Conservation (phyloP, 75 land plant species). For the Chamaecyparis obtusa region DNA sequence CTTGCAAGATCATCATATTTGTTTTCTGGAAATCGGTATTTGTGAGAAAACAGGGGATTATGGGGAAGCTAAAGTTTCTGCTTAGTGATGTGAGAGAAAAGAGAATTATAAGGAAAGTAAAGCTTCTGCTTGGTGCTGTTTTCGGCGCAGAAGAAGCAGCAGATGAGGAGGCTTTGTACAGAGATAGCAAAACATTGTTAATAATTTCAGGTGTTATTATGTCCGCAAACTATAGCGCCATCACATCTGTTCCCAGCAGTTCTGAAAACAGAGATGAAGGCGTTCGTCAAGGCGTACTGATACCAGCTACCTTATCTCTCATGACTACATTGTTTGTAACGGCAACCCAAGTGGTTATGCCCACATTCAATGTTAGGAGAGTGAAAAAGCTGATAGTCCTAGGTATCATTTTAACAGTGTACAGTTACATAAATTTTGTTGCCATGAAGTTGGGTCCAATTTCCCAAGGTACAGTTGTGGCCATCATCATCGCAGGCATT, state of each 20-base stretch:
- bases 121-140: too few relatives aligned
- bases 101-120: too few relatives aligned
- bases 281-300: not conserved
- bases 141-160: too few relatives aligned
- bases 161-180: too few relatives aligned
- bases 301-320: not conserved
- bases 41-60: not conserved
- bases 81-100: too few relatives aligned
- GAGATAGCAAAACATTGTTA: not conserved
- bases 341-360: not conserved
- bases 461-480: not conserved
- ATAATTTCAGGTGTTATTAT: too few relatives aligned
- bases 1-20: not conserved
- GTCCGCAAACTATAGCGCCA: not conserved
- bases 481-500: not conserved
- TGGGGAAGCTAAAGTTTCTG: not conserved
- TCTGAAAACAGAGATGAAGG: not conserved
- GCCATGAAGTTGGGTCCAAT: not conserved
- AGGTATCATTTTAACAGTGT: not conserved
- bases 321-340: too few relatives aligned
- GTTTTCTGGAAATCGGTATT: not conserved
- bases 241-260: not conserved
- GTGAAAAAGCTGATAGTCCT: too few relatives aligned
- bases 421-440: not conserved
- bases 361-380: not conserved